Percentiles rank a stretch among this genome's conserved stretches.
These are phyloP conservation scores for Populus hybrid DNA, from an alignment of 441 rosid genomes.

Conservation along the genomic window DNA sequence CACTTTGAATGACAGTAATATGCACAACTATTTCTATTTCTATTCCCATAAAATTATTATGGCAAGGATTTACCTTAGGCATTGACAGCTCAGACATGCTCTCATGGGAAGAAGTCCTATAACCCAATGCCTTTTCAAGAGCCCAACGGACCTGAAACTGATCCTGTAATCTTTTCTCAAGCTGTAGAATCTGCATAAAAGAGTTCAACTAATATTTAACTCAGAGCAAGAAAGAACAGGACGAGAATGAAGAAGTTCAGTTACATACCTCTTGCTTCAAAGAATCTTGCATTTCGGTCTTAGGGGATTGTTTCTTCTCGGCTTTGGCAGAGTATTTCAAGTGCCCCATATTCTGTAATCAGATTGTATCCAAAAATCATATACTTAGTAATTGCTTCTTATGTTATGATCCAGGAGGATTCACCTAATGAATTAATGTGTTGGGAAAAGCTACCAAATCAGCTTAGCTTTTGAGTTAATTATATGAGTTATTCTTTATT, in stretches of 20 bases:
- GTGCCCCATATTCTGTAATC: slow-evolving; percentile 50
- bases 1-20: background rate
- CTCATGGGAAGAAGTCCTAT: slow-evolving; percentile 41
- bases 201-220: background rate
- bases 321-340: slow-evolving; percentile 35
- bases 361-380: slow-evolving; percentile 23
- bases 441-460: too few species aligned
- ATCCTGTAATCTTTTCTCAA: slow-evolving; percentile 70
- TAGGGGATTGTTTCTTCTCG: slow-evolving; percentile 41
- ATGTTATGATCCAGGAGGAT: too few species aligned
- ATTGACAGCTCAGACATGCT: slow-evolving; percentile 37
- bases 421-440: too few species aligned
- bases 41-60: too few species aligned
- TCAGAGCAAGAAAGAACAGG: too few species aligned
- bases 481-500: background rate
- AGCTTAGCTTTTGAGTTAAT: background rate
- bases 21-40: background rate
- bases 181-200: slow-evolving; percentile 67
- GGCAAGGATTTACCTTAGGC: slow-evolving; percentile 55
- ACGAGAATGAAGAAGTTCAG: background rate
- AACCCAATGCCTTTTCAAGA: slow-evolving; percentile 77
- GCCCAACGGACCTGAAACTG: slow-evolving; percentile 74
- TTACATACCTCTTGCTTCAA: slow-evolving; percentile 74
- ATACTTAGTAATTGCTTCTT: background rate
- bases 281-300: slow-evolving; percentile 44